Conservation (phyloP, 78 protist genomes). For the Guillardia theta region DNA sequence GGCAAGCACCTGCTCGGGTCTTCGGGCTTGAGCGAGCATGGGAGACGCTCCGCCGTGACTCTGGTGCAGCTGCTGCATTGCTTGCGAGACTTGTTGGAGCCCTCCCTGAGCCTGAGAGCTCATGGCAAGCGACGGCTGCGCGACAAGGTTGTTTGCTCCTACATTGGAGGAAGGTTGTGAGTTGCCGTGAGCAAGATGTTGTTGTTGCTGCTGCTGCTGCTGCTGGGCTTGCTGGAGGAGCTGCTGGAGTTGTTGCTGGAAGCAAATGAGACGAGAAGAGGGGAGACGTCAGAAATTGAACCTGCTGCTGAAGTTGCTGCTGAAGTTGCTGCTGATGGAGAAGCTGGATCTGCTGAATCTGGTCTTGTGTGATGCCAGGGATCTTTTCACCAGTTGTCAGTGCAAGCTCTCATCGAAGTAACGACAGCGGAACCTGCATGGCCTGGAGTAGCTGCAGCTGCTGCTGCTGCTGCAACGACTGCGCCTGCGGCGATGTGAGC, state of each 20-base stretch:
- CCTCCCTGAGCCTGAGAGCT: background rate
- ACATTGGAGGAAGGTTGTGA: background rate
- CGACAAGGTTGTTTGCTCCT: background rate
- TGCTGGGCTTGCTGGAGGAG: too few species aligned
- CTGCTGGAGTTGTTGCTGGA: too few species aligned
- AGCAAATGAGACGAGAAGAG: background rate
- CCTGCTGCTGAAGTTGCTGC: background rate
- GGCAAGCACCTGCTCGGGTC: too few species aligned
- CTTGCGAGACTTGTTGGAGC: background rate
- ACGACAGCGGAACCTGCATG: too few species aligned
- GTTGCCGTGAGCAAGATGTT: background rate
- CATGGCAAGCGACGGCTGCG: background rate
- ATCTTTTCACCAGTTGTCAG: background rate
- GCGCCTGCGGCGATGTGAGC: background rate
- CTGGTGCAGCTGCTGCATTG: too few species aligned
- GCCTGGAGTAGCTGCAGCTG: too few species aligned
- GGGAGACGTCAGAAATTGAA: background rate
- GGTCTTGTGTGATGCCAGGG: background rate
- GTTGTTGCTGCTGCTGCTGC: too few species aligned
- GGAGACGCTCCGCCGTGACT: too few species aligned
- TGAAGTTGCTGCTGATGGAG: background rate
- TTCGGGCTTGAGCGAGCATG: too few species aligned
- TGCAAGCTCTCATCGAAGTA: background rate
- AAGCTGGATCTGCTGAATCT: background rate
- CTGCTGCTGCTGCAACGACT: too few species aligned